Percentiles rank a stretch among this genome's conserved stretches.
Conservation (phyloP, 352 stramenopile genomes). For the Peronospora farinosa region DNA sequence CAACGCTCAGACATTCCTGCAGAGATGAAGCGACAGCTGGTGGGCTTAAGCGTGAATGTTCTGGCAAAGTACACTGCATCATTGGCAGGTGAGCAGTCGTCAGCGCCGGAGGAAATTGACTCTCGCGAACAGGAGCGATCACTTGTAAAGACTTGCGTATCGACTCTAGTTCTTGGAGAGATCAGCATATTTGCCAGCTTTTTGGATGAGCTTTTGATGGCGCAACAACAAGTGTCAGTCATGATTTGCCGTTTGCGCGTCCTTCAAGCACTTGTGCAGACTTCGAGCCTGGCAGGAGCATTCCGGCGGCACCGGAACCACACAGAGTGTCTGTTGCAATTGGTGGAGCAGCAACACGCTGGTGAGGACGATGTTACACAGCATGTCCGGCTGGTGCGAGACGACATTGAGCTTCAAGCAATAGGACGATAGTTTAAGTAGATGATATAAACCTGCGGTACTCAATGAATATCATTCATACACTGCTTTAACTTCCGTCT, state of each 20-base stretch:
- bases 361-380: constrained; percentile 33
- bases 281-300: constrained; percentile 26
- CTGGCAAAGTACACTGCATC: constrained; percentile 13
- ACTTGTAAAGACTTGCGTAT: constrained; percentile 25
- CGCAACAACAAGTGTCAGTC: constrained; percentile 5
- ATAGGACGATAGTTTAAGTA: constrained; percentile 24
- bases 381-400: constrained; percentile 46
- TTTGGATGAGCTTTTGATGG: constrained; percentile 21
- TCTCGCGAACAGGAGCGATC: constrained; percentile 21
- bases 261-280: constrained; percentile 47
- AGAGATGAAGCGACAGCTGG: constrained; percentile 41
- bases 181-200: constrained; percentile 23
- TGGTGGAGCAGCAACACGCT: constrained; percentile 22
- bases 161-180: constrained; percentile 24
- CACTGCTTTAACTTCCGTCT: constrained; percentile 6
- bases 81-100: constrained; percentile 7
- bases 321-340: constrained; percentile 19
- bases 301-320: constrained; percentile 37
- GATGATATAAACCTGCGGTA: constrained; percentile 5
- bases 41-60: constrained; percentile 20
- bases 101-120: constrained; percentile 14
- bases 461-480: constrained; percentile 5
- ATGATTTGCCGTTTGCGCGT: constrained; percentile 27
- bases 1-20: constrained; percentile 36
- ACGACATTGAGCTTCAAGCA: constrained; percentile 52